Base-by-base conservation (phyloP, 768 basidiomycete genomes). In the Amyloporia xantha region DNA sequence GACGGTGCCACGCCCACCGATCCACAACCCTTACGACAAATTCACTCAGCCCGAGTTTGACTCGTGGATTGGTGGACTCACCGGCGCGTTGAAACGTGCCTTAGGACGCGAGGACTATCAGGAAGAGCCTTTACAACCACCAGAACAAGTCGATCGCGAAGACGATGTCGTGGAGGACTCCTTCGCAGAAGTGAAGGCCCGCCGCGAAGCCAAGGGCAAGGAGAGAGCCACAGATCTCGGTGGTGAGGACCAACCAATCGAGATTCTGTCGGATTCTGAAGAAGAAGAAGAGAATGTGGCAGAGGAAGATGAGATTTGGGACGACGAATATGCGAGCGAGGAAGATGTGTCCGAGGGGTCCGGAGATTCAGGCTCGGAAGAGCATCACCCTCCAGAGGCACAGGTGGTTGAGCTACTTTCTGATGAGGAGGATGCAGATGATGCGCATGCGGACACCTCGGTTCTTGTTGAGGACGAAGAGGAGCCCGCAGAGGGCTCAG, bases 1-100 rank as follows among this genome's bases (percentile, higher is more conserved):
- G 24, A 51, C 49, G 26, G 40, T 47, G 1, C 56, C 60, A 17
- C 71, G 72, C 17, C 66, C 79, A 5, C 83, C 84, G 17, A 74
- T 84, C 46, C 64, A 77, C 45, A 87, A 87, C 57, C 85, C 85
- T 1, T 87, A 81, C 61, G 83, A 86, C 62, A 82, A 81, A 62
- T 84, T 87, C 62, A 72, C 81, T 1, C 73, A 79, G 59, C 66
- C 70, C 1, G 77, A 86, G 54, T 87, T 86, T 56, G 83, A 86
- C 70, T 69, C 73, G 59, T 87, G 80, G 79, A 81, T 87, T 56
- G 74, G 71, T 55, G 80, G 73, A 57, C 74, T 87, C 38, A 84
- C 80, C 0, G 63, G 71, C 51, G 68, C 77, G 44, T 66, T 87
- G 24, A 73, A 73, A 49, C 71, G 66, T 42, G 85, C 84, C 20